phyloP scores from a whole-genome alignment of 257 asterid genomes.

The Jacaranda mimosifolia region DNA sequence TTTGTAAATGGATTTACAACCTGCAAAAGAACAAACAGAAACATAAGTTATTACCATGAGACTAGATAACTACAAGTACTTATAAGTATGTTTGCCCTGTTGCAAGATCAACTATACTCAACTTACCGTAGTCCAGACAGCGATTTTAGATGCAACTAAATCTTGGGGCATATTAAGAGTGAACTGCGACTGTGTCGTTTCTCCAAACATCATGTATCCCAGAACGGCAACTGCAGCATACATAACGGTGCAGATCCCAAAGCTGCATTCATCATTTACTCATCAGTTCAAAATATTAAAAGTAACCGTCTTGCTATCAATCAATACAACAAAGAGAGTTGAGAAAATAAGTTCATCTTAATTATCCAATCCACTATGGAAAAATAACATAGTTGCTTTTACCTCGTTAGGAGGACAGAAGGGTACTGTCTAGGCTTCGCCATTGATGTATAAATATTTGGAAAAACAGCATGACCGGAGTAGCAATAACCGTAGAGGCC shows the following conservation, averaged over 20 bases:
- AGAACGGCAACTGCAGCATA: constrained; percentile 80
- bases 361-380: neutral
- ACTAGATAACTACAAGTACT: neutral
- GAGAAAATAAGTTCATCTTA: neutral
- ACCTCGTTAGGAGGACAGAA: constrained; percentile 81
- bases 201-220: constrained; percentile 91
- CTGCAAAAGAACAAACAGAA: constrained; percentile 53
- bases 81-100: too few relatives aligned
- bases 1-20: constrained; percentile 96
- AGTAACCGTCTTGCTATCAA: neutral
- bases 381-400: neutral
- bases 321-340: neutral
- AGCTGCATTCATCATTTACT: constrained; percentile 56
- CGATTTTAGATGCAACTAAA: constrained; percentile 80
- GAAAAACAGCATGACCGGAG: constrained; percentile 96
- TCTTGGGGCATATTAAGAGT: constrained; percentile 91
- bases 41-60: constrained; percentile 28
- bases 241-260: constrained; percentile 76
- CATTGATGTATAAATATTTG: constrained; percentile 92
- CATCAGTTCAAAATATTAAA: neutral
- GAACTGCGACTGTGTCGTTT: constrained; percentile 82
- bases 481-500: constrained; percentile 97
- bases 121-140: constrained; percentile 94
- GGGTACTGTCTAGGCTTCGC: constrained; percentile 81
- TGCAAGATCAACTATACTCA: neutral